Conservation (phyloP, 805 yeast species). For the Debaryomyces tyrocola region DNA sequence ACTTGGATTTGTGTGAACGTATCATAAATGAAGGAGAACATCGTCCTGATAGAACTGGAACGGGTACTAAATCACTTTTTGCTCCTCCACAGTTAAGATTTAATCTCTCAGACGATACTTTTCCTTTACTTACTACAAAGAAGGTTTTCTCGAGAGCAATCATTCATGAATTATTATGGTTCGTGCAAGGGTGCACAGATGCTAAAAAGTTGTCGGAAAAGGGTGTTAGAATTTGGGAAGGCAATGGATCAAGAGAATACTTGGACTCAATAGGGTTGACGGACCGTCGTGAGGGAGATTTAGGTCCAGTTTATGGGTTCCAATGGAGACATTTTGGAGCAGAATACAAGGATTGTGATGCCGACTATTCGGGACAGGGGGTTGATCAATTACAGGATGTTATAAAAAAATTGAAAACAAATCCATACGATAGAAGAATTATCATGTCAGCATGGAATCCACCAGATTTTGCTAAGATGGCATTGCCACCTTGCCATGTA, state of each 20-base stretch:
- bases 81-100: conserved; percentile 97
- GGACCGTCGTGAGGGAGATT: conserved; percentile 84
- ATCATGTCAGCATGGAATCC: conserved; percentile 99
- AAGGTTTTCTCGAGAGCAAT: conserved; percentile 88
- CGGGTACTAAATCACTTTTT: conserved; percentile 87
- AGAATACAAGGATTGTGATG: conserved; percentile 78
- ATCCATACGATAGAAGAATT: conserved; percentile 93
- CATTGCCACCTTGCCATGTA: conserved; percentile 97
- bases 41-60: conserved; percentile 96
- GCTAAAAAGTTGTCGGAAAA: conserved; percentile 73
- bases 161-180: conserved; percentile 90
- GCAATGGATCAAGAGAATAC: conserved; percentile 92
- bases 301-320: conserved; percentile 98
- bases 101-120: conserved; percentile 63
- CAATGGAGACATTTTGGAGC: conserved; percentile 99
- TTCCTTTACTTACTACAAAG: conserved; percentile 92
- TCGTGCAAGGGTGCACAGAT: conserved; percentile 85
- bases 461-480: conserved; percentile 91
- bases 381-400: conserved; percentile 85
- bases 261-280: conserved; percentile 80
- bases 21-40: conserved; percentile 85
- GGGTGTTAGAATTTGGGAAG: conserved; percentile 99
- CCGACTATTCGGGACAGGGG: conserved; percentile 86
- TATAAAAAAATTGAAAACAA: conserved; percentile 74
- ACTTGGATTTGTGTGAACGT: conserved; percentile 73